phyloP scores from a whole-genome alignment of 345 rosid species.

The Citrus medica region DNA sequence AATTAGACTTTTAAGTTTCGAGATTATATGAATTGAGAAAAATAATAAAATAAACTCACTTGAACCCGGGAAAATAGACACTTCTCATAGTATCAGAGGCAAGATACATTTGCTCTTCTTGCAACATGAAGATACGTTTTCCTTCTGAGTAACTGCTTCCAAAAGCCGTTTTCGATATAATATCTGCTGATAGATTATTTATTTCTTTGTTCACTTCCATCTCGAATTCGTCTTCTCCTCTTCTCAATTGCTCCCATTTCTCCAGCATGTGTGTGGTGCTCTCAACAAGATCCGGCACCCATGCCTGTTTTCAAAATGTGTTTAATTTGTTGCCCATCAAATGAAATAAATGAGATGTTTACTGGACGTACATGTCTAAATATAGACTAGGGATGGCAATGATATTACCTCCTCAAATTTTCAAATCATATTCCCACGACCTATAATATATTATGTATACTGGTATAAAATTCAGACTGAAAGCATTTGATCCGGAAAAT shows the following conservation, averaged over 20 bases:
- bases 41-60: slow-evolving; percentile 30
- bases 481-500: slow-evolving; percentile 30
- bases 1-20: too few relatives aligned
- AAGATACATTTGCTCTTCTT: slow-evolving; percentile 63
- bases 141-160: slow-evolving; percentile 79
- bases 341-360: too few relatives aligned
- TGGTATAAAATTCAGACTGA: too few relatives aligned
- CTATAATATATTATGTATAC: too few relatives aligned
- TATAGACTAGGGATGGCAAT: too few relatives aligned
- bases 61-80: slow-evolving; percentile 73
- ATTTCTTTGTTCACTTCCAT: slow-evolving; percentile 57
- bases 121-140: slow-evolving; percentile 53
- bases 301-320: slow-evolving; percentile 26
- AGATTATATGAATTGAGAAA: too few relatives aligned
- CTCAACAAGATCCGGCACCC: slow-evolving; percentile 61
- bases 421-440: too few relatives aligned
- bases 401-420: too few relatives aligned
- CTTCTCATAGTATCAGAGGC: slow-evolving; percentile 45
- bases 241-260: slow-evolving; percentile 61
- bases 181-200: slow-evolving; percentile 56
- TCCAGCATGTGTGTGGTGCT: slow-evolving; percentile 45
- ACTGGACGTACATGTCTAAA: too few relatives aligned
- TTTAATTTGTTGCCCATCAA: background rate
- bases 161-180: slow-evolving; percentile 77
- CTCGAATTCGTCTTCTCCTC: slow-evolving; percentile 55